These are phyloP conservation scores for Abelmoschus esculentus DNA, from an alignment of 345 rosid genomes.

Conservation along the genomic window DNA sequence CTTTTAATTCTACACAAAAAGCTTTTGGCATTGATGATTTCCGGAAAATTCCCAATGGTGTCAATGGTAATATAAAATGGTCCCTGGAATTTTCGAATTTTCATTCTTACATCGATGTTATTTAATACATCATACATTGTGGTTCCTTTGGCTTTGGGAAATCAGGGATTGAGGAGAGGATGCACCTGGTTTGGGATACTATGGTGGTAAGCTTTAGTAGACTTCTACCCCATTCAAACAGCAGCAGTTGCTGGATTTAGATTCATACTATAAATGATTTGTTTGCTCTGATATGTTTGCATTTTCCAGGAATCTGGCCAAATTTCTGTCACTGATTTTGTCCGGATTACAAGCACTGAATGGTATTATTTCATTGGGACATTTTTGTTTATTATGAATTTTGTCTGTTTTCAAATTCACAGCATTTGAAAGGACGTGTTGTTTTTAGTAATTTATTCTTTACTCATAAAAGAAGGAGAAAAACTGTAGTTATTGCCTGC, in stretches of 20 bases:
- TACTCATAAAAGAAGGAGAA: not conserved
- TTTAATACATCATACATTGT: conserved; percentile 6
- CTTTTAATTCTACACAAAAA: conserved; percentile 80
- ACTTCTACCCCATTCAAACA: not conserved
- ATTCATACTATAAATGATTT: not conserved
- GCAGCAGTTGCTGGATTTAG: not conserved
- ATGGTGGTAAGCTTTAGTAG: conserved; percentile 71
- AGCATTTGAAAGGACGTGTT: not conserved
- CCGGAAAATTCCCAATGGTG: conserved; percentile 89
- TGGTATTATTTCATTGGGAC: conserved; percentile 37
- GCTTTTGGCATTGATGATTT: conserved; percentile 79
- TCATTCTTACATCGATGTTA: not conserved
- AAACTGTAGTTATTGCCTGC: not conserved
- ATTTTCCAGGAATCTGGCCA: conserved; percentile 63
- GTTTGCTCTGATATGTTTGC: conserved; percentile 1
- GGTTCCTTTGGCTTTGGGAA: conserved; percentile 14
- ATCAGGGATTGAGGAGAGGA: conserved; percentile 92
- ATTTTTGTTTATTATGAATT: not conserved
- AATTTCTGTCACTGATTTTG: conserved; percentile 63
- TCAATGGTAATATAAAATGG: conserved; percentile 56
- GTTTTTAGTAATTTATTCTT: not conserved
- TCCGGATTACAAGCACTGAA: conserved; percentile 68
- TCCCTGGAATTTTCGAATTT: conserved; percentile 15
- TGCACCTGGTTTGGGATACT: conserved; percentile 92
- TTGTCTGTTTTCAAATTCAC: not conserved